Evolutionary conservation across 2,329 filamentous ascomycete species (phyloP).

Genomic region (Alternaria longipes): DNA sequence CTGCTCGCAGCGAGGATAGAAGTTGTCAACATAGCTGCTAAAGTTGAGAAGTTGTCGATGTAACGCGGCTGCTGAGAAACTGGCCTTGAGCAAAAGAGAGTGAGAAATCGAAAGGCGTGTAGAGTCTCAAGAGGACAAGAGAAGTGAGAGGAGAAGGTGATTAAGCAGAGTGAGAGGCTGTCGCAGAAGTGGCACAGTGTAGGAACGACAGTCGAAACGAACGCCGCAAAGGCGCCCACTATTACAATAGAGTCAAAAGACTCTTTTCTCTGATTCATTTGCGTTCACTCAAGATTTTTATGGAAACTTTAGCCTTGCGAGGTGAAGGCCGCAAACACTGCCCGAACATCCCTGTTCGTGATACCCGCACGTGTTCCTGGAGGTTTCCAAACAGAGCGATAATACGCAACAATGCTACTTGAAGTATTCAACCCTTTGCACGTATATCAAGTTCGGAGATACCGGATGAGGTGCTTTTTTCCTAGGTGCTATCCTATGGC

Average conservation of each 20-base stretch:
- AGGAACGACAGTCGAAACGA: neutral
- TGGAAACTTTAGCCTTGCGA: neutral
- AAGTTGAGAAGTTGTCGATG: neutral
- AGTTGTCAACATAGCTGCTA: neutral
- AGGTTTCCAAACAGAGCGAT: conserved; percentile 2
- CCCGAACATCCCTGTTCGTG: neutral
- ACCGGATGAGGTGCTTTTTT: neutral
- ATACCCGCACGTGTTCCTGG: neutral
- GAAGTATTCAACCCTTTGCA: neutral
- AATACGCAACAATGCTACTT: neutral
- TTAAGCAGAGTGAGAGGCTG: neutral
- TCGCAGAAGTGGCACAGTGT: neutral
- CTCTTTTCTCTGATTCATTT: neutral
- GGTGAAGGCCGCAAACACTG: conserved; percentile 1
- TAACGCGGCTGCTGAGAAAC: neutral
- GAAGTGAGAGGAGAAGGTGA: neutral
- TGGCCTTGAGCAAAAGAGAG: neutral
- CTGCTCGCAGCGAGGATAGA: conserved; percentile 34
- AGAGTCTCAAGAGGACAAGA: neutral
- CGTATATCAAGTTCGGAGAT: neutral
- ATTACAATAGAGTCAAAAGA: neutral
- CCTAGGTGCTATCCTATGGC: neutral
- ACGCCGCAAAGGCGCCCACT: neutral
- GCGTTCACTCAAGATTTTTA: neutral
- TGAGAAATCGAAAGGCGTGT: neutral